These are phyloP conservation scores for Xylariaceae sp. DNA, from an alignment of 2,329 filamentous ascomycete genomes.

Conservation along the genomic window DNA sequence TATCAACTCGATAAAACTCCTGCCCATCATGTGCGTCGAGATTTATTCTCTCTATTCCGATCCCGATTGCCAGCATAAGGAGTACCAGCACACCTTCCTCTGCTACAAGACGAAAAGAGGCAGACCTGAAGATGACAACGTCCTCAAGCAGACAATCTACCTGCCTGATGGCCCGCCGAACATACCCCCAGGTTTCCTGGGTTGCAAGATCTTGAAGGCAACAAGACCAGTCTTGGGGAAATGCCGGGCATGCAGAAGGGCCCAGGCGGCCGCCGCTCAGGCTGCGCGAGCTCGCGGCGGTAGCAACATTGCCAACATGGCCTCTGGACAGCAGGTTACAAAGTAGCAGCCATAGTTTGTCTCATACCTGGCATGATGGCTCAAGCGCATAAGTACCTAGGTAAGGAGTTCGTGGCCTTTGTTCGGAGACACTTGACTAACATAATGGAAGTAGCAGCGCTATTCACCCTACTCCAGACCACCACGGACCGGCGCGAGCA, in stretches of 20 bases:
- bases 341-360: background rate
- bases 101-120: conserved; percentile 29
- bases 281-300: background rate
- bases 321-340: background rate
- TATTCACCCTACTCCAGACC: too few relatives aligned
- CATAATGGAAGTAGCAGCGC: too few relatives aligned
- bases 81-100: conserved; percentile 34
- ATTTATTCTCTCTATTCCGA: conserved; percentile 27
- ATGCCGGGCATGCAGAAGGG: conserved; percentile 19
- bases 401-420: background rate
- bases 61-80: conserved; percentile 28
- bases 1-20: background rate
- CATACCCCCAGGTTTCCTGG: conserved; percentile 19
- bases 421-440: too few relatives aligned
- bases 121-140: conserved; percentile 17
- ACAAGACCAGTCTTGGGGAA: conserved; percentile 22
- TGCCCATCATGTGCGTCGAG: conserved; percentile 32
- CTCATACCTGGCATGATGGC: background rate
- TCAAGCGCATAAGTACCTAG: background rate
- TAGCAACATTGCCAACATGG: background rate
- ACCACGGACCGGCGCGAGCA: too few relatives aligned
- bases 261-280: background rate
- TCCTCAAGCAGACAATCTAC: conserved; percentile 23
- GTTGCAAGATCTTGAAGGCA: conserved; percentile 20
- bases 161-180: conserved; percentile 21